A percentile compares a stretch with the other conserved stretches of the same genome.
These are phyloP conservation scores for Penicillium janthinellum DNA, from an alignment of 2,329 filamentous ascomycete species.

Conservation along the genomic window DNA sequence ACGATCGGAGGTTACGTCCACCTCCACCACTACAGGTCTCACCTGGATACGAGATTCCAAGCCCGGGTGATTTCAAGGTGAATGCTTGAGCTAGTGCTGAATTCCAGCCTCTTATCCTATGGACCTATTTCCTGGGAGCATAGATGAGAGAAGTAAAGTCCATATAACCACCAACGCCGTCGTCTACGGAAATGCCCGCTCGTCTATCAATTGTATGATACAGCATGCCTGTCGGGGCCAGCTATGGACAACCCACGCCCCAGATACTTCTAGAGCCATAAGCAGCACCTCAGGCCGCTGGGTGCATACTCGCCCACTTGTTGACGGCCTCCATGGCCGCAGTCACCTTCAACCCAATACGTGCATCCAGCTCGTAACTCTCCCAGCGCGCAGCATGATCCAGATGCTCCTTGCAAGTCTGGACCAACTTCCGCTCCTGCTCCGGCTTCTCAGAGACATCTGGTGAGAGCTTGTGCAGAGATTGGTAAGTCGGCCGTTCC, in stretches of 20 bases:
- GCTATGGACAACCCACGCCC: not conserved
- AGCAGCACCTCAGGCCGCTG: slow-evolving; percentile 5
- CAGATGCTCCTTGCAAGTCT: slow-evolving; percentile 58
- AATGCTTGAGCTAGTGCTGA: too few species aligned
- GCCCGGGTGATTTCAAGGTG: too few species aligned
- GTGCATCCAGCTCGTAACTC: slow-evolving; percentile 62
- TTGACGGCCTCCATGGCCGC: slow-evolving; percentile 48
- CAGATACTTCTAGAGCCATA: not conserved
- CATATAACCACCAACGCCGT: not conserved
- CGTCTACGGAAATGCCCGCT: not conserved
- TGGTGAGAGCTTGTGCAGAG: slow-evolving; percentile 31
- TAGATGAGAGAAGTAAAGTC: not conserved
- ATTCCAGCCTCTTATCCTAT: not conserved
- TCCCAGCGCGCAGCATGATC: slow-evolving; percentile 63
- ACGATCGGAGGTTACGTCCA: too few species aligned
- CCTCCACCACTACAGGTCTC: too few species aligned
- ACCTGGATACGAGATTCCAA: too few species aligned
- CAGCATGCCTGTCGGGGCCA: not conserved
- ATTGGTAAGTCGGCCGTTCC: slow-evolving; percentile 53
- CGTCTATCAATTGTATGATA: slow-evolving; percentile 1
- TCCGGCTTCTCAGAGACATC: slow-evolving; percentile 7
- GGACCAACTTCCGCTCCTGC: slow-evolving; percentile 46
- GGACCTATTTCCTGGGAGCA: not conserved
- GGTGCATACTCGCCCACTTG: slow-evolving; percentile 44
- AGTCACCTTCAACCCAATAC: slow-evolving; percentile 54